Conservation (phyloP, 2,329 filamentous ascomycete species). For the Nemania sp. region DNA sequence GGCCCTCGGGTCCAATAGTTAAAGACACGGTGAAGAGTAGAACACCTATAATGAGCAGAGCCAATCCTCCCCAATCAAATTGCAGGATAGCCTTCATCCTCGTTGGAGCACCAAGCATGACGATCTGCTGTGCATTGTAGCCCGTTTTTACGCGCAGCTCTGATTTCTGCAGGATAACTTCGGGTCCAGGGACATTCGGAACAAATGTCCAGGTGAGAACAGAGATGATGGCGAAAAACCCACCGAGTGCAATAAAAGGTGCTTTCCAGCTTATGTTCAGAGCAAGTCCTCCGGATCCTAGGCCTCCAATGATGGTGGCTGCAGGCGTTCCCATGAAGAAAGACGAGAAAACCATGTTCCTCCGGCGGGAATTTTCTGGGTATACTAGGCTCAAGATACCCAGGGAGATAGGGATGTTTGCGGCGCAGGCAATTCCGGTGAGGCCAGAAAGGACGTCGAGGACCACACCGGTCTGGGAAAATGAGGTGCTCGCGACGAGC, state of each 20-base stretch:
- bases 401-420: constrained; percentile 41
- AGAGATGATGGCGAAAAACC: constrained; percentile 36
- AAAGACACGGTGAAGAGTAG: constrained; percentile 40
- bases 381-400: constrained; percentile 41
- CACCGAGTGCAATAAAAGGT: constrained; percentile 39
- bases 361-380: constrained; percentile 39
- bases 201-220: constrained; percentile 37
- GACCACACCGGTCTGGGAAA: constrained; percentile 37
- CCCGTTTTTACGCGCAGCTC: constrained; percentile 29
- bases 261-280: constrained; percentile 40
- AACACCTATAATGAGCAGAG: constrained; percentile 38
- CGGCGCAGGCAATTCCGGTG: constrained; percentile 41
- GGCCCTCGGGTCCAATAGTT: constrained; percentile 40
- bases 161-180: constrained; percentile 22
- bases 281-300: constrained; percentile 41
- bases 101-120: constrained; percentile 27
- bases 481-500: constrained; percentile 36
- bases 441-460: constrained; percentile 40
- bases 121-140: constrained; percentile 29
- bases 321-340: constrained; percentile 43
- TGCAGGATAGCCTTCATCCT: constrained; percentile 27
- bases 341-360: constrained; percentile 41
- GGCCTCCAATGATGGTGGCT: constrained; percentile 41
- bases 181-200: constrained; percentile 35
- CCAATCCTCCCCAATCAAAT: constrained; percentile 41